Conservation (phyloP, 345 rosid genomes). For the Sonneratia caseolaris region DNA sequence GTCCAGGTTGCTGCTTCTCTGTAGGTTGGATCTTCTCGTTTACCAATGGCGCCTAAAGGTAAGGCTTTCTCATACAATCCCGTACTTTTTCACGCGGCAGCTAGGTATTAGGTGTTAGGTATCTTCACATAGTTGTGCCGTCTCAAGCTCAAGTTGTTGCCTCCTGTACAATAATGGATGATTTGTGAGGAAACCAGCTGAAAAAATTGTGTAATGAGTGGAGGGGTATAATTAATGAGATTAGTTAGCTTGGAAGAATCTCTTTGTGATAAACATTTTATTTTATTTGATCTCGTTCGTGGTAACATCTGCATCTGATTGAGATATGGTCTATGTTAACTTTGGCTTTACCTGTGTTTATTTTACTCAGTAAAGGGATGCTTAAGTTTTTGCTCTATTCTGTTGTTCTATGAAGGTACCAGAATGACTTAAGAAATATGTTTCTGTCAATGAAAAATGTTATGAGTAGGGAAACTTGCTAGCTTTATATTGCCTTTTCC, state of each 20-base stretch:
- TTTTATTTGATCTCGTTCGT: not conserved
- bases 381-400: too few relatives aligned
- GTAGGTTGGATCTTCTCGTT: not conserved
- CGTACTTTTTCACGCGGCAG: not conserved
- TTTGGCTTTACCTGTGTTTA: not conserved
- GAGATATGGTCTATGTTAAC: not conserved
- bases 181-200: not conserved
- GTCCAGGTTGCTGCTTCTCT: not conserved
- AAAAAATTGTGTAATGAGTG: not conserved
- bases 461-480: not conserved
- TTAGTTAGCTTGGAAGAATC: not conserved
- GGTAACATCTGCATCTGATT: not conserved
- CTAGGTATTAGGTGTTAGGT: not conserved
- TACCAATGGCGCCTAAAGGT: constrained; percentile 40
- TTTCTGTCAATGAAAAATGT: not conserved
- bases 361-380: too few relatives aligned
- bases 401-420: not conserved
- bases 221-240: not conserved
- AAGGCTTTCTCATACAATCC: not conserved
- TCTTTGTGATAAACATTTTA: not conserved
- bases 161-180: not conserved
- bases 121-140: not conserved
- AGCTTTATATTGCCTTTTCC: not conserved
- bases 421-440: not conserved
- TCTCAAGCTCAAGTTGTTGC: not conserved